These are phyloP conservation scores for Nemania diffusa DNA, from an alignment of 2,329 filamentous ascomycete species.

Conservation along the genomic window DNA sequence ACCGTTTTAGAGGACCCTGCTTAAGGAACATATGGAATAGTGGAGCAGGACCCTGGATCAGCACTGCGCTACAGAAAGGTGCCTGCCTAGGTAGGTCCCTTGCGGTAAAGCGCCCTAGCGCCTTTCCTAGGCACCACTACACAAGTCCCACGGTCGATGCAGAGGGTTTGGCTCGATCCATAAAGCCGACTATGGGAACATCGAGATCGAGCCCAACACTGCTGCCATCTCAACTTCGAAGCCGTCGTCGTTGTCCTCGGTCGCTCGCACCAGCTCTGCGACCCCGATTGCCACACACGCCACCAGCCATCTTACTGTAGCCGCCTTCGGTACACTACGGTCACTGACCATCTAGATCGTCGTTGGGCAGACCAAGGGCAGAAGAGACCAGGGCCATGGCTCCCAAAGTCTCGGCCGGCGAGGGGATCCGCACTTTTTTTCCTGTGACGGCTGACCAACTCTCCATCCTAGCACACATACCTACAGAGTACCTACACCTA, in stretches of 20 bases:
- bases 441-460: conserved; percentile 1
- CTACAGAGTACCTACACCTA: too few relatives aligned
- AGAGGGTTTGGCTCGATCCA: conserved; percentile 40
- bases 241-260: neutral
- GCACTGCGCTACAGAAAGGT: neutral
- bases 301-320: neutral
- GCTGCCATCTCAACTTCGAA: conserved; percentile 27
- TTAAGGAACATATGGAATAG: conserved; percentile 27
- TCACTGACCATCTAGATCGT: too few relatives aligned
- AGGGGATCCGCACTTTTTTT: conserved; percentile 23
- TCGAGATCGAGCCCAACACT: conserved; percentile 39
- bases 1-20: too few relatives aligned
- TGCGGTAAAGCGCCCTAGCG: conserved; percentile 2
- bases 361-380: too few relatives aligned
- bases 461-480: too few relatives aligned
- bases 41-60: conserved; percentile 37
- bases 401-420: conserved; percentile 20
- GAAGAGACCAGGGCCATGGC: conserved; percentile 21
- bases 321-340: neutral
- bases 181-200: conserved; percentile 28
- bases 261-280: neutral
- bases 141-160: conserved; percentile 24
- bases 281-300: conserved; percentile 10
- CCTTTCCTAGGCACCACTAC: neutral
- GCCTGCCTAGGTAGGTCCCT: neutral